Evolutionary conservation across 306 rosid genomes (phyloP).

Genomic region (Inga oerstediana): DNA sequence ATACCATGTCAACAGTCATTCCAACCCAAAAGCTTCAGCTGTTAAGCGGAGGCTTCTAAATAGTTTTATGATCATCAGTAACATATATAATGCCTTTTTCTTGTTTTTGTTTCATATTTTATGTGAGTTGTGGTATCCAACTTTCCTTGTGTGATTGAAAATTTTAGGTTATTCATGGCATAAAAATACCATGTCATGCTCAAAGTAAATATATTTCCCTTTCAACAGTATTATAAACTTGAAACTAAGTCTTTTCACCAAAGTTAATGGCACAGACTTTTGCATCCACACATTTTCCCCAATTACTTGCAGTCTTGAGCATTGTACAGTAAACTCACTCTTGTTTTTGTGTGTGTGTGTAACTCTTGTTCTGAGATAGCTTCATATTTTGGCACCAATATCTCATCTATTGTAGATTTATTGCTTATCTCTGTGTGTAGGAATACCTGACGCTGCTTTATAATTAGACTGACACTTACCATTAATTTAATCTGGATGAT

Average conservation of each 20-base stretch:
- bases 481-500: slow-evolving; percentile 30
- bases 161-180: not conserved
- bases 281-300: not conserved
- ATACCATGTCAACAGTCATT: not conserved
- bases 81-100: not conserved
- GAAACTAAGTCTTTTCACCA: not conserved
- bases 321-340: slow-evolving; percentile 13
- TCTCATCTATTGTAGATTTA: slow-evolving; percentile 16
- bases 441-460: not conserved
- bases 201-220: not conserved
- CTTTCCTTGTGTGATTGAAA: slow-evolving; percentile 12
- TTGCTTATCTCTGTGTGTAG: slow-evolving; percentile 3
- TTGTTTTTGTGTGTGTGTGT: not conserved
- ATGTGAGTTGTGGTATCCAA: not conserved
- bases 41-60: not conserved
- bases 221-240: not conserved
- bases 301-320: slow-evolving; percentile 1
- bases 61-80: not conserved
- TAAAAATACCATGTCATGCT: not conserved
- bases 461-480: slow-evolving; percentile 23
- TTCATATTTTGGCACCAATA: not conserved
- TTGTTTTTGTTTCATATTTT: not conserved
- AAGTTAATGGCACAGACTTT: not conserved
- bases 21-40: not conserved
- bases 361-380: not conserved